phyloP scores from a whole-genome alignment of 2,329 filamentous ascomycete species.

The Aspergillus sp. region DNA sequence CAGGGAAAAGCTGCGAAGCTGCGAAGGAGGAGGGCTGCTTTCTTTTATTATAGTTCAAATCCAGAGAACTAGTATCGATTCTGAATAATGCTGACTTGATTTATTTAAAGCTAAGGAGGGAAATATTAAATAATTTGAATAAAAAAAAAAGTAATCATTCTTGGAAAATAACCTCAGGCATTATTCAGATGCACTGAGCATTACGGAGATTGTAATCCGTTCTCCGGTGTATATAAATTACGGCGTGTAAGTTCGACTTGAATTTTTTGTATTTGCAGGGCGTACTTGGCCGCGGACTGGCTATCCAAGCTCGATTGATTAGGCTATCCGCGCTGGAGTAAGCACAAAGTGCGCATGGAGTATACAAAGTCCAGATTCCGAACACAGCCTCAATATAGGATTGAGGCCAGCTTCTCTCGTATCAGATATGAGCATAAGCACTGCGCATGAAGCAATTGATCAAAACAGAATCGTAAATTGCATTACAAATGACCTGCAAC shows the following conservation, averaged over 20 bases:
- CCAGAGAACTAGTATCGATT: neutral
- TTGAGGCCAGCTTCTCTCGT: neutral
- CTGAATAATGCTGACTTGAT: conserved; percentile 17
- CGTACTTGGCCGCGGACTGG: neutral
- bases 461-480: neutral
- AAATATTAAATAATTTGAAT: conserved; percentile 13
- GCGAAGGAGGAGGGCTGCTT: conserved; percentile 1
- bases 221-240: conserved; percentile 15
- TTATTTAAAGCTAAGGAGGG: conserved; percentile 11
- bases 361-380: neutral
- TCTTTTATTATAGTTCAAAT: conserved; percentile 14
- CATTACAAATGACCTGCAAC: conserved; percentile 1
- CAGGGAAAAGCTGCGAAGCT: conserved; percentile 14
- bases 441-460: neutral
- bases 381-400: neutral
- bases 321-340: neutral
- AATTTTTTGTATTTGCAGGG: neutral
- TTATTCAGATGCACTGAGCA: conserved; percentile 7
- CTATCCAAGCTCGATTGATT: neutral
- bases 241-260: conserved; percentile 1
- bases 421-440: neutral
- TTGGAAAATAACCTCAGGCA: neutral
- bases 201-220: conserved; percentile 18
- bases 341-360: neutral
- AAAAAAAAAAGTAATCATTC: conserved; percentile 15